Evolutionary conservation across 768 basidiomycete species (phyloP), one percentile per base, ranked within the genome.

Genomic region (Russula vinacea): DNA sequence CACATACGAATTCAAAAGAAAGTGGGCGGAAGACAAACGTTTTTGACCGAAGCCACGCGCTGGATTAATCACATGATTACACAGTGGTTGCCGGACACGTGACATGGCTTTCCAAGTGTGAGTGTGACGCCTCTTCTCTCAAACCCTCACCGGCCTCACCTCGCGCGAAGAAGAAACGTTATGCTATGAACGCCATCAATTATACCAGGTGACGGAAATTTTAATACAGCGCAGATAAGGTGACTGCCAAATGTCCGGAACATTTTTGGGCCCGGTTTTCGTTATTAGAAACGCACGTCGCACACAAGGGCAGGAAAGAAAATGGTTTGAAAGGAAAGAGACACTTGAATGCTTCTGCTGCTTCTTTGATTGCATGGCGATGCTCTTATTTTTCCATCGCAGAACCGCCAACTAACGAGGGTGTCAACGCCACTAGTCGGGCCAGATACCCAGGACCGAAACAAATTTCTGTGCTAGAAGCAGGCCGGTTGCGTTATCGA

Each of bases 331-430:
- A 53, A 60, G 2, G 51, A 45, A 61, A 19, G 1, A 49, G 24
- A 9, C 29, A 22, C 0, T n/a, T 10, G 17, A 26, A 40, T 42
- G 56, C 29, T 49, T 37, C 56, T 57, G 14, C 8, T 45, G 42
- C 62, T 64, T 54, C 62, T 59, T 63, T 14, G 17, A 63, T 37
- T 58, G 33, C 32, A n/a, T 45, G 6, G 58, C 59, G 44, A 62
- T 55, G 26, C 19, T 22, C 29, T 64, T 37, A 33, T 59, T 54
- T 54, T 35, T 9, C 33, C 22, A 49, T 53, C 17, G 8, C 32
- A 63, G 35, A 16, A 22, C 45, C 9, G 35, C 11, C 17, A 60
- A 60, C 49, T 16, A 19, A 56, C 29, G 54, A 54, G 40, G 57
- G 33, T 24, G 39, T 60, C 53, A 35, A 50, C 58, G 58, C 44